Evolutionary conservation across 139 green algal genomes (phyloP), one percentile per base, ranked within the genome.

Genomic region (Chlamydomonas schloesseri): DNA sequence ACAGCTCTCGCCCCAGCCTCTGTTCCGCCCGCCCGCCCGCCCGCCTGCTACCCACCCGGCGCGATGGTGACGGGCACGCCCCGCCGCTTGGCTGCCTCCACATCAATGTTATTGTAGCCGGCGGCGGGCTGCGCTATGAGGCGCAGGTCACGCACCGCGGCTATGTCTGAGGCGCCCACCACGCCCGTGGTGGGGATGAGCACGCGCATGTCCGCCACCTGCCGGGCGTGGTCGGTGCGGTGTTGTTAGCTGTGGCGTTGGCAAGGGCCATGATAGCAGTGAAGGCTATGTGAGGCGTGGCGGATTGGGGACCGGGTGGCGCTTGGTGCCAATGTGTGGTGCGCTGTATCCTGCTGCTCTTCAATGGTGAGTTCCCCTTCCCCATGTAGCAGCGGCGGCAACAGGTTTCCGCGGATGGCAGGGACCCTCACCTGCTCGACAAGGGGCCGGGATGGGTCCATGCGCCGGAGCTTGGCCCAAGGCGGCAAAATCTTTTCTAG

Each of bases 91-190:
- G 90, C 90, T 36, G 89, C 89, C 18, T 76, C 89, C 46, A 92
- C 37, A 33, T 88, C 90, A 10, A 95, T 95, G 73, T 94, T 94
- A 64, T 89, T 92, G 73, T 91, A 91, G 2, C 90, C 91, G 29
- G 83, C 76, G 50, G 91, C 92, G 18, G 92, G 92, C 64, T 94
- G 88, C 5, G 88, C 80, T 34, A 94, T 87, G 0, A 95, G 69
- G 1, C 80, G 77, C 13, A 94, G 81, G 60, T 94, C 70, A 0
- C n/a, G 47, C 0, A 87, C 81, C 26, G 90, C 88, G 6, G 26
- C 46, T 36, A 94, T 92, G 53, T 47, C 72, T 0, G 50, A 37
- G 23, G 65, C 89, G 60, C 81, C 72, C 15, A 92, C 82, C 10
- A 26, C 0, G 17, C 89, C 92, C 37, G 92, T 95, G 14, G 92